phyloP scores from a whole-genome alignment of 148 eudicot genomes.

The Rhododendron ferrugineum region DNA sequence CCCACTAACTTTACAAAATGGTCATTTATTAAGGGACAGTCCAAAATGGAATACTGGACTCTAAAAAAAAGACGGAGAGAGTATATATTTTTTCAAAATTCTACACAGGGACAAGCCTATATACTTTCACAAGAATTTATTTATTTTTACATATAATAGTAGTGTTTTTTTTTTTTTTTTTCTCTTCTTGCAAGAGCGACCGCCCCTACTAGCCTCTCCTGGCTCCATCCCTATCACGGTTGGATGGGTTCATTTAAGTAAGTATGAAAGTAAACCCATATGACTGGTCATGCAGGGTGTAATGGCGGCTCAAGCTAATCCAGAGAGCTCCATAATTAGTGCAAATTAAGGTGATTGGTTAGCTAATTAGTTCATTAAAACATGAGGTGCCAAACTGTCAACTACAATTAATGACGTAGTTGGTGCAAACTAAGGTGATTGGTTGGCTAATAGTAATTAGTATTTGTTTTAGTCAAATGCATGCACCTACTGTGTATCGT shows the following conservation, averaged over 20 bases:
- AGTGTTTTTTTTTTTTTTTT: too few relatives aligned
- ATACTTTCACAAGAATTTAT: too few relatives aligned
- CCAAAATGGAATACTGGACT: too few relatives aligned
- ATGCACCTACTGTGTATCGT: not conserved
- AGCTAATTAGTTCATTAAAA: not conserved
- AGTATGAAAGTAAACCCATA: not conserved
- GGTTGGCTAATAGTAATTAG: not conserved
- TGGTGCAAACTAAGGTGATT: not conserved
- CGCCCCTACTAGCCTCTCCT: too few relatives aligned
- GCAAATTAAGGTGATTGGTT: not conserved
- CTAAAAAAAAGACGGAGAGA: too few relatives aligned
- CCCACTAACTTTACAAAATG: too few relatives aligned
- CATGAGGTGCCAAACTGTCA: not conserved
- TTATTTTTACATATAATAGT: too few relatives aligned
- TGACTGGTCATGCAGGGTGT: not conserved
- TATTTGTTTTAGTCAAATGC: not conserved
- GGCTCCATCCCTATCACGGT: too few relatives aligned
- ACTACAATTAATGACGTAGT: not conserved
- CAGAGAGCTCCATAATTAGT: not conserved
- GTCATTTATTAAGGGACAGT: too few relatives aligned
- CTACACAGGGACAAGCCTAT: too few relatives aligned
- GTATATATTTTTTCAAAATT: too few relatives aligned
- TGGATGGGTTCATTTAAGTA: not conserved
- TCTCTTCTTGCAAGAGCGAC: too few relatives aligned
- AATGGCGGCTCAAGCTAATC: conserved; percentile 4